Conservation (phyloP, 73 alveolate genomes). For the Uronychia setigera region DNA sequence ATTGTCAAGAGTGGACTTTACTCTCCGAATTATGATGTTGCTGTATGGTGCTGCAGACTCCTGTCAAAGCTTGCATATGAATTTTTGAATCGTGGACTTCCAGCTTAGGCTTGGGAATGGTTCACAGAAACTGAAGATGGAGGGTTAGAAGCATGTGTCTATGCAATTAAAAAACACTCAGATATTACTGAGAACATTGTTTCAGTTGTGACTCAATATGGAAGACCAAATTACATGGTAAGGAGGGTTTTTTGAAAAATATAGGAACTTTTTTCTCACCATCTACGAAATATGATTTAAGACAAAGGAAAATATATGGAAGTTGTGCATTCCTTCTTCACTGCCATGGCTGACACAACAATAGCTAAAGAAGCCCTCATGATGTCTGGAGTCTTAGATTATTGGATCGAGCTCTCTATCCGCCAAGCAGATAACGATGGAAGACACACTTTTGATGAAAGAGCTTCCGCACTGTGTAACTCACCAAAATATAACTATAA, state of each 20-base stretch:
- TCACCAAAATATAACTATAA: too few species aligned
- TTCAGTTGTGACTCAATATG: slow-evolving; percentile 33
- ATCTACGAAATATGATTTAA: slow-evolving; percentile 18
- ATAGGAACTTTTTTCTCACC: slow-evolving; percentile 57
- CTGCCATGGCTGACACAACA: slow-evolving; percentile 14
- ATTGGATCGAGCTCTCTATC: slow-evolving; percentile 36
- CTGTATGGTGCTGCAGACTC: slow-evolving; percentile 66
- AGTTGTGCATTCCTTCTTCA: slow-evolving; percentile 18
- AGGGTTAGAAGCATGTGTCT: slow-evolving; percentile 49
- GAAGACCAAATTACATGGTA: slow-evolving; percentile 47
- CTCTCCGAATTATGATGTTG: slow-evolving; percentile 74
- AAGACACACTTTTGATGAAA: slow-evolving; percentile 40
- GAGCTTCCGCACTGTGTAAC: slow-evolving; percentile 53
- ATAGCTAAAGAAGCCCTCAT: slow-evolving; percentile 27
- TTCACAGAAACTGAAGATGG: slow-evolving; percentile 33
- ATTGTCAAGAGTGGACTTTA: slow-evolving; percentile 79
- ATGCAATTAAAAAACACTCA: slow-evolving; percentile 40
- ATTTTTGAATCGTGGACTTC: slow-evolving; percentile 12
- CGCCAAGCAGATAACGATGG: slow-evolving; percentile 53
- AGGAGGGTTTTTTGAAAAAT: background rate
- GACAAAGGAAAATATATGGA: slow-evolving; percentile 27
- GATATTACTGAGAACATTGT: slow-evolving; percentile 37
- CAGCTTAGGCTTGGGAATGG: slow-evolving; percentile 35
- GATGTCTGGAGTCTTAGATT: slow-evolving; percentile 58
- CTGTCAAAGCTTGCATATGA: slow-evolving; percentile 77